phyloP scores from a whole-genome alignment of 768 basidiomycete species.

The Suillus lakei region DNA sequence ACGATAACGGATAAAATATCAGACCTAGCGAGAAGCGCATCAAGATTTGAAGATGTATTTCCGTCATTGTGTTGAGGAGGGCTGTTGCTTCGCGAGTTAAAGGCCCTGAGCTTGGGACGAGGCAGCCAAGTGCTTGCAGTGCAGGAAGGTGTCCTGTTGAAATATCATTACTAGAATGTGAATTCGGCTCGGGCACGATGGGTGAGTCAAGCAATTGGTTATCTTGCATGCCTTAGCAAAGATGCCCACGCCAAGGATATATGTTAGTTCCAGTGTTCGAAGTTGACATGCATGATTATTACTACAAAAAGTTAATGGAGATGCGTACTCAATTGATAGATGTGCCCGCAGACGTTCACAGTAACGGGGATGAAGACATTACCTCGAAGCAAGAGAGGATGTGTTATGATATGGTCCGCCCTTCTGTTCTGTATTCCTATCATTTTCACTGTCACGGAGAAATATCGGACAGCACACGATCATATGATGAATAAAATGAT shows the following conservation, averaged over 20 bases:
- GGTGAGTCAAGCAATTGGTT: background rate
- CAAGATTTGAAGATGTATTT: slow-evolving; percentile 48
- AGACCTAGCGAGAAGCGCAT: slow-evolving; percentile 63
- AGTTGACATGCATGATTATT: slow-evolving; percentile 41
- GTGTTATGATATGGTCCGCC: background rate
- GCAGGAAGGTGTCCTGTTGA: slow-evolving; percentile 75
- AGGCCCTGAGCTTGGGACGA: slow-evolving; percentile 58
- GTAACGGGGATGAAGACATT: background rate
- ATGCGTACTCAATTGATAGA: background rate
- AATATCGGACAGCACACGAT: slow-evolving; percentile 7
- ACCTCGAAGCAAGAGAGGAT: too few species aligned
- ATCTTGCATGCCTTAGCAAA: slow-evolving; percentile 66
- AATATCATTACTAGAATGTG: slow-evolving; percentile 28
- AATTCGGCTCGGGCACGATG: slow-evolving; percentile 23
- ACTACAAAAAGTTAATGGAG: background rate
- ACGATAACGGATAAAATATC: slow-evolving; percentile 80
- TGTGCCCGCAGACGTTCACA: too few species aligned
- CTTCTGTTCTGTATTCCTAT: background rate
- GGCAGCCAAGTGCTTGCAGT: slow-evolving; percentile 54
- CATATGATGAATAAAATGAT: background rate
- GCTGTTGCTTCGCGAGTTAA: slow-evolving; percentile 73
- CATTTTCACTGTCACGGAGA: background rate
- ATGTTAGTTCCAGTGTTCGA: slow-evolving; percentile 58
- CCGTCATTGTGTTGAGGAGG: slow-evolving; percentile 49
- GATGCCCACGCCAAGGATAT: slow-evolving; percentile 80